Base-by-base conservation (phyloP, 2,329 filamentous ascomycete species). In the Xylariales sp. region DNA sequence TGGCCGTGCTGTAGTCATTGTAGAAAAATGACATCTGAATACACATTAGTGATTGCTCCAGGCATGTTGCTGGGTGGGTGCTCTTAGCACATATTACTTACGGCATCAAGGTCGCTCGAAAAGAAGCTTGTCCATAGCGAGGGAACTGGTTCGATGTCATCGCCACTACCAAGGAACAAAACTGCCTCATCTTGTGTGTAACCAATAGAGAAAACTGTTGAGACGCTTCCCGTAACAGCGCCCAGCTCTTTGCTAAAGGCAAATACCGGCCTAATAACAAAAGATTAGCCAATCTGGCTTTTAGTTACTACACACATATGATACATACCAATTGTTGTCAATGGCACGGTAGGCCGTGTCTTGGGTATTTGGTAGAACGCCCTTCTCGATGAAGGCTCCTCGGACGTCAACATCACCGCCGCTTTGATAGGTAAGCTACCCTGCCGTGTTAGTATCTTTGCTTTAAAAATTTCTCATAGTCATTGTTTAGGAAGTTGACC, bases 91-190 rank as follows among this genome's bases (percentile, higher is more conserved):
- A n/a, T n/a, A 37, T 23, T 23, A 51, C 60, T 57, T 57, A 65
- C 61, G 52, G 89, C 68, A 6, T 78, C 74, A 17, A 78, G 64
- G 7, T 78, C 76, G 14, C 69, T 72, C 12, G 60, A 60, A 52
- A 88, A 91, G 64, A 81, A 87, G 2, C 79, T 82, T 45, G 75
- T 80, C 88, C 88, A 95, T 4, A 93, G 65, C 1, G 85, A 86
- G 7, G 79, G 73, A 66, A 94, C 83, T 25, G 71, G 66, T 1
- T 57, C 57, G 18, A 83, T 80, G 33, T 78, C 60, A 3, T 78
- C 78, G 4, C 76, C 75, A 28, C 76, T 71, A 6, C 87, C 82
- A 23, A 85, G 81, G 63, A 81, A 93, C 44, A 87, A 81, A 31
- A 88, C 80, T 28, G 89, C 83, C 2, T 83, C 76, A 33, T 89